These are phyloP conservation scores for Fusarium solani-melongenae DNA, from an alignment of 2,329 filamentous ascomycete species.

Conservation along the genomic window DNA sequence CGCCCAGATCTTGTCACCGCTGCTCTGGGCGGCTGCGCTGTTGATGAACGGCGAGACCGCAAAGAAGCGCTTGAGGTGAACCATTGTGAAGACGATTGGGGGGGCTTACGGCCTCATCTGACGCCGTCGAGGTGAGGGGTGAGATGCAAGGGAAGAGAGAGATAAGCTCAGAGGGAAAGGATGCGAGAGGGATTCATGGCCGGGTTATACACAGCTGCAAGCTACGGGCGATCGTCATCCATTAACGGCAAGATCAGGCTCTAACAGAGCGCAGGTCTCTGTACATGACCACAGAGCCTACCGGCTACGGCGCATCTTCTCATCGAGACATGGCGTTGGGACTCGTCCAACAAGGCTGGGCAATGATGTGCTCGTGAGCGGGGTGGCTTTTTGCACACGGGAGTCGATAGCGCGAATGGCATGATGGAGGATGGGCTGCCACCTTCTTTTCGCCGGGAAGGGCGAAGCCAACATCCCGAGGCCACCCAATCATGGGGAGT, in stretches of 20 bases:
- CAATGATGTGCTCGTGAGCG: conserved; percentile 25
- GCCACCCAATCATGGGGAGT: conserved; percentile 27
- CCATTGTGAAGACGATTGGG: conserved; percentile 31
- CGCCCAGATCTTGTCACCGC: conserved; percentile 58
- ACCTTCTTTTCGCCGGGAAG: conserved; percentile 22
- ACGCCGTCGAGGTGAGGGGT: conserved; percentile 19
- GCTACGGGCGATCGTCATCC: conserved; percentile 31
- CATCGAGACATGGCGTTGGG: conserved; percentile 25
- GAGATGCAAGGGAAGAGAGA: conserved; percentile 12
- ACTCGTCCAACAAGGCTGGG: conserved; percentile 25
- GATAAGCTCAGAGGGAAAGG: background rate
- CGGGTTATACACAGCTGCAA: conserved; percentile 25
- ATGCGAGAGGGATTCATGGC: conserved; percentile 10
- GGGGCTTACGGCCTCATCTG: conserved; percentile 7
- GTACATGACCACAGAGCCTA: conserved; percentile 23
- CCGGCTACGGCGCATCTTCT: conserved; percentile 18
- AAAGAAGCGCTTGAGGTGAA: conserved; percentile 15
- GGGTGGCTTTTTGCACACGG: conserved; percentile 5
- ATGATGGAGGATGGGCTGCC: conserved; percentile 31
- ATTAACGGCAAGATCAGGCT: conserved; percentile 26
- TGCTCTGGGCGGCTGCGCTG: conserved; percentile 45
- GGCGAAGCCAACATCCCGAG: conserved; percentile 7
- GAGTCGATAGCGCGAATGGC: conserved; percentile 11
- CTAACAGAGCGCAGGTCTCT: conserved; percentile 21
- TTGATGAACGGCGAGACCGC: conserved; percentile 35